Evolutionary conservation across 495 filamentous ascomycete genomes (phyloP).

Genomic region (Xylaria sp.): DNA sequence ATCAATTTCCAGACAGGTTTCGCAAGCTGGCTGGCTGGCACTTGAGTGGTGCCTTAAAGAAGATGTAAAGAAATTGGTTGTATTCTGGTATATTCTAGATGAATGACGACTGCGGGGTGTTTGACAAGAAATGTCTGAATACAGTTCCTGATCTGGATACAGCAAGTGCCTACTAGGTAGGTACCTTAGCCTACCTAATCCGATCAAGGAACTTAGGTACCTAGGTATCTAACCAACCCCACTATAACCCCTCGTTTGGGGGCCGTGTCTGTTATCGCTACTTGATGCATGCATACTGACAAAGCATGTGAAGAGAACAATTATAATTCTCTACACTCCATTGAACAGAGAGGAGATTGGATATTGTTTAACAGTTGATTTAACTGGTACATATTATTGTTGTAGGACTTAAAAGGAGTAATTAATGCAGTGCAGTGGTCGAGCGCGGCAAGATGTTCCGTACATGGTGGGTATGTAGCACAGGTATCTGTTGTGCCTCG

Average conservation of each 20-base stretch:
- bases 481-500: too few species aligned
- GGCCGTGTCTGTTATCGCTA: constrained; percentile 1
- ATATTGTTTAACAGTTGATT: background rate
- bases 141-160: background rate
- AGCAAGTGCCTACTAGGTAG: background rate
- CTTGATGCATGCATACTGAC: background rate
- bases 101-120: constrained; percentile 17
- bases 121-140: background rate
- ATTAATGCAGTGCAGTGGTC: too few species aligned
- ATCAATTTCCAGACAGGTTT: background rate
- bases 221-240: background rate
- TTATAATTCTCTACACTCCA: background rate
- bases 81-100: constrained; percentile 20
- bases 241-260: background rate
- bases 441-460: background rate
- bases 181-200: background rate
- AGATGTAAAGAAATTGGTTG: background rate
- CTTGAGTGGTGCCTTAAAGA: background rate
- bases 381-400: background rate
- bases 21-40: background rate
- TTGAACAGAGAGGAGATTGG: background rate
- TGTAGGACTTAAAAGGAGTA: background rate
- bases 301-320: background rate
- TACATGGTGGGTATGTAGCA: too few species aligned
- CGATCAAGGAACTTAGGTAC: too few species aligned